phyloP scores from a whole-genome alignment of 148 eudicot species.

The Vaccinium myrtillus region DNA sequence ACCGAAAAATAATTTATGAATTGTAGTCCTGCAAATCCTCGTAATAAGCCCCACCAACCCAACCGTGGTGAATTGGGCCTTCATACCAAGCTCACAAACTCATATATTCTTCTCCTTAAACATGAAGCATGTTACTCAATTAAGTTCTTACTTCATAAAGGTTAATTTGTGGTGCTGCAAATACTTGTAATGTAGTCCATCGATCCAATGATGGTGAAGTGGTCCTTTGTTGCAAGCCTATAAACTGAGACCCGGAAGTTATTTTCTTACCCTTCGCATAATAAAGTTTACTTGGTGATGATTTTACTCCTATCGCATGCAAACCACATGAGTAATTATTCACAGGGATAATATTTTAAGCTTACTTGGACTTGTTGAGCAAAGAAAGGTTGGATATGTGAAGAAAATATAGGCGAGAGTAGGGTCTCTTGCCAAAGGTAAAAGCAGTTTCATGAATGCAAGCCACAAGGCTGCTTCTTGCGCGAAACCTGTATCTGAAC shows the following conservation, averaged over 20 bases:
- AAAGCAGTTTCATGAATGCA: conserved; percentile 25
- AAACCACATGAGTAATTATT: neutral
- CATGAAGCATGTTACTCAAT: neutral
- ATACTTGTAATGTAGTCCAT: neutral
- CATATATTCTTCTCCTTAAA: neutral
- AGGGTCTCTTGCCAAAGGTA: conserved; percentile 30
- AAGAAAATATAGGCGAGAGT: conserved; percentile 26
- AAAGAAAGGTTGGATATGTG: conserved; percentile 26
- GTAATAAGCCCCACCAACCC: neutral
- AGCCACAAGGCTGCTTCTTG: conserved; percentile 12
- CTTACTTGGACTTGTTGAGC: conserved; percentile 44
- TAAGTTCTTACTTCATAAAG: neutral
- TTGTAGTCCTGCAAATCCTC: neutral
- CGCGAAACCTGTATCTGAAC: conserved; percentile 18
- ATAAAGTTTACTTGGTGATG: neutral
- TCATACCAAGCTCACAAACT: neutral
- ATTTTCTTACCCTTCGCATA: neutral
- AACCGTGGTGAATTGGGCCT: neutral
- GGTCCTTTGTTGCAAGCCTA: neutral
- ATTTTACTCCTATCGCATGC: neutral
- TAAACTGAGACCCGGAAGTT: neutral
- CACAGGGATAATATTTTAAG: neutral
- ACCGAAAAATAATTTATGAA: neutral
- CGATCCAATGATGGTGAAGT: neutral
- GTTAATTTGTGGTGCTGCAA: neutral